Evolutionary conservation across 129 eudicot genomes (phyloP).

Genomic region (Oenanthe sinensis): DNA sequence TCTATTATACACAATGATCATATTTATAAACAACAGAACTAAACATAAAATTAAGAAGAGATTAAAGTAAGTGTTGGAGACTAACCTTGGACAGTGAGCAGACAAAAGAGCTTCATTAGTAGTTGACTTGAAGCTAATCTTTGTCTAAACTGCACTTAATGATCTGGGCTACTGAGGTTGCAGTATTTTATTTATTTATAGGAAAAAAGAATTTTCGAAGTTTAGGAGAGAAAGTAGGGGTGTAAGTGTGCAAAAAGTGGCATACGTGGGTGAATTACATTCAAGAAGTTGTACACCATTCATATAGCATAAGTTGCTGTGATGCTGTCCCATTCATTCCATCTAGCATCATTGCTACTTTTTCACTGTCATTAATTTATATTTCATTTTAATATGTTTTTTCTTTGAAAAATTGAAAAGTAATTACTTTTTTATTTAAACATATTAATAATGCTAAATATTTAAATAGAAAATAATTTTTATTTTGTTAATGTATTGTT

Average conservation of each 20-base stretch:
- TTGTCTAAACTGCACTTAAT: background rate
- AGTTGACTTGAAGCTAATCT: background rate
- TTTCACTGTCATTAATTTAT: background rate
- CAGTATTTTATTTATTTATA: no score
- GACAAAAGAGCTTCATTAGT: slow-evolving; percentile 1
- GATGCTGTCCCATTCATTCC: background rate
- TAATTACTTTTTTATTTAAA: no score
- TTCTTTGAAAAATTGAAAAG: no score
- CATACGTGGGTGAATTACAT: background rate
- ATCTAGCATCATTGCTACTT: background rate
- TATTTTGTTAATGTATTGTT: no score
- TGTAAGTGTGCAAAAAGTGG: background rate
- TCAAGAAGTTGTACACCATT: background rate
- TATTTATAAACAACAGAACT: background rate
- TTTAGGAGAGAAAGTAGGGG: background rate
- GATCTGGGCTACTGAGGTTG: background rate
- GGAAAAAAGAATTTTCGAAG: background rate
- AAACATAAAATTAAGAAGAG: background rate
- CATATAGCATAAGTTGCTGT: background rate
- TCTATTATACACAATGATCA: no score
- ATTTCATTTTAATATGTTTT: background rate
- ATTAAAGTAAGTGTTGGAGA: background rate
- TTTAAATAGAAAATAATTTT: no score
- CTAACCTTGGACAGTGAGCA: background rate
- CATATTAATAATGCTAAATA: no score